Base-by-base conservation (phyloP, 2,329 filamentous ascomycete species). In the Bipolaris bicolor region DNA sequence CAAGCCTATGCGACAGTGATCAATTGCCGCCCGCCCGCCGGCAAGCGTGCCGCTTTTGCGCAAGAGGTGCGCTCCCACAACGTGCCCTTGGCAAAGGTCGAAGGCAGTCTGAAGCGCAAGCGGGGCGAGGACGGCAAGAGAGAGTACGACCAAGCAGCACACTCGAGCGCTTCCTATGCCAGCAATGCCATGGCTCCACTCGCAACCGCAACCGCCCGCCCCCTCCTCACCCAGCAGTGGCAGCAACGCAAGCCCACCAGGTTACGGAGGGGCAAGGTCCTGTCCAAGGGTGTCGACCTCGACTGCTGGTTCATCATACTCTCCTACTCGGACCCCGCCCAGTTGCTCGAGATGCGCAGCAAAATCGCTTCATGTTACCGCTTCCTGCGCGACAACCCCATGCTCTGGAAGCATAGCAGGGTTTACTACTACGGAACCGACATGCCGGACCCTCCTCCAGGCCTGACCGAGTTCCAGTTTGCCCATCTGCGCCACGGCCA, bases 391-490 rank as follows among this genome's bases (percentile, higher is more conserved):
- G 65, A 75, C 53, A 72, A 74, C 44, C 72, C 73, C 11, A 72
- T 65, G 65, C 70, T 77, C 31, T 78, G 76, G 76, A 74, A 75
- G 60, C 69, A 75, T 46, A 73, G 72, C 62, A 62, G 75, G 44
- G 64, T 58, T 31, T 70, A 74, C 62, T 70, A 70, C 46, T 77
- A 74, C 55, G 68, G 70, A 24, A 63, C 61, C 29, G 66, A 66
- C 22, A 68, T 77, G 41, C 75, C 74, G 20, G 70, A 73, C 40
- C 73, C 73, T 16, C 69, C 73, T 13, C 64, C 67, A 29, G 75
- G 72, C 16, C 60, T 78, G n/a, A 72, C 67, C 7, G 77, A 79
- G 49, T 74, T 69, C 22, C 73, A 79, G 49, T 79, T 78, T 59
- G 73, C 75, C 13, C 68, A 78, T 52, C 62, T 79, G 15, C 66